Evolutionary conservation across 2,329 filamentous ascomycete species (phyloP).

Genomic region (Clarireedia paspali): DNA sequence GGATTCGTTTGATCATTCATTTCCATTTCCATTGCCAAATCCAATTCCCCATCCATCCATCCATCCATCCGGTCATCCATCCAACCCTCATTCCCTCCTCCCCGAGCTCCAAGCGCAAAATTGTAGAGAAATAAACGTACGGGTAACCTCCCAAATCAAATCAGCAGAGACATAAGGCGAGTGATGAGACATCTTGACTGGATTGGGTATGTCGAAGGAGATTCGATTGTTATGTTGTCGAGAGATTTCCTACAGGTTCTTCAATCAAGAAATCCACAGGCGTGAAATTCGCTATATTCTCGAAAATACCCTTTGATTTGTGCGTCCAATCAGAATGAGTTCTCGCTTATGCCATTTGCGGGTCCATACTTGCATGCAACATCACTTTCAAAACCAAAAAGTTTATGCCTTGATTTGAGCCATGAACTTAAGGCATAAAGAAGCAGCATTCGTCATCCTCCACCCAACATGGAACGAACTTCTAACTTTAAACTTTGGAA

Average conservation of each 20-base stretch:
- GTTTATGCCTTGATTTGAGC: background rate
- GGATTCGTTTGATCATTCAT: background rate
- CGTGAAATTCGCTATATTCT: background rate
- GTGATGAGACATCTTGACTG: conserved; percentile 37
- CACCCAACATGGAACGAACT: too few species aligned
- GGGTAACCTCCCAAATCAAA: conserved; percentile 90
- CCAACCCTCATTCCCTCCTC: background rate
- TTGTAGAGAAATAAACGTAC: conserved; percentile 52
- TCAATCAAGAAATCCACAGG: too few species aligned
- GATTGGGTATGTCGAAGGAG: conserved; percentile 10
- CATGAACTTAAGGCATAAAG: background rate
- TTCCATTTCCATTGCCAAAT: background rate
- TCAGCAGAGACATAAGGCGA: conserved; percentile 77
- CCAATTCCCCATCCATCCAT: background rate
- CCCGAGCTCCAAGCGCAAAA: background rate
- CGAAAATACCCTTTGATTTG: conserved; percentile 1
- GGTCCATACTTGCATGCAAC: background rate
- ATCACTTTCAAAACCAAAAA: background rate
- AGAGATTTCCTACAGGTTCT: conserved; percentile 1
- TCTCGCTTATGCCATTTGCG: conserved; percentile 6
- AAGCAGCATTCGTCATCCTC: background rate
- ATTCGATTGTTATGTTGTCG: conserved; percentile 1
- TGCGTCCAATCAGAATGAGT: conserved; percentile 5
- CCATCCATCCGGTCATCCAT: background rate
- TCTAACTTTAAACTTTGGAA: too few species aligned